phyloP scores from a whole-genome alignment of 495 filamentous ascomycete species.

The Arthonia radiata region DNA sequence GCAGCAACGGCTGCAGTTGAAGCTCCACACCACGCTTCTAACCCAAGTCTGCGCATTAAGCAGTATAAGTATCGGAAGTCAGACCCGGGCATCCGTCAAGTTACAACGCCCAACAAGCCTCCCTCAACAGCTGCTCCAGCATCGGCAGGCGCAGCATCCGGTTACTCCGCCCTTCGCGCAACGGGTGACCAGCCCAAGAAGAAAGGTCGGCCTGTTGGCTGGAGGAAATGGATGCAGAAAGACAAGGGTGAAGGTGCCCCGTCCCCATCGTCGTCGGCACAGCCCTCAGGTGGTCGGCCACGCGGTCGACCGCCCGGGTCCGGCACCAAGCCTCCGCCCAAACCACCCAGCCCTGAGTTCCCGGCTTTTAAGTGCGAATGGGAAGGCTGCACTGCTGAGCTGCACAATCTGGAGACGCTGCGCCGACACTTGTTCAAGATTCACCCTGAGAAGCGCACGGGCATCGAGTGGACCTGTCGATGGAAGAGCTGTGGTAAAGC shows the following conservation, averaged over 20 bases:
- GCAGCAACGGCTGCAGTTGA: no score
- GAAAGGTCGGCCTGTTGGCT: slow-evolving; percentile 17
- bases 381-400: slow-evolving; percentile 37
- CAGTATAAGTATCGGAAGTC: not conserved
- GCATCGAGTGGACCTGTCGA: slow-evolving; percentile 13
- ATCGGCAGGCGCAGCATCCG: slow-evolving; percentile 3
- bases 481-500: slow-evolving; percentile 20
- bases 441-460: slow-evolving; percentile 15
- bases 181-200: slow-evolving; percentile 13
- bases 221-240: slow-evolving; percentile 16
- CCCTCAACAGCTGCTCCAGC: slow-evolving; percentile 5
- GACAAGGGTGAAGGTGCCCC: no score
- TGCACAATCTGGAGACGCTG: slow-evolving; percentile 51
- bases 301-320: no score
- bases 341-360: no score
- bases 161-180: slow-evolving; percentile 11
- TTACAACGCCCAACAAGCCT: slow-evolving; percentile 5
- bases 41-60: slow-evolving; percentile 3
- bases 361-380: slow-evolving; percentile 40
- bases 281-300: no score
- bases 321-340: no score
- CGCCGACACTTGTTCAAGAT: slow-evolving; percentile 38
- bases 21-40: slow-evolving; percentile 1
- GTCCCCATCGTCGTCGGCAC: no score
- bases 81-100: slow-evolving; percentile 3